Conservation (phyloP, 257 asterid genomes). For the Solanum ossicruentum region DNA sequence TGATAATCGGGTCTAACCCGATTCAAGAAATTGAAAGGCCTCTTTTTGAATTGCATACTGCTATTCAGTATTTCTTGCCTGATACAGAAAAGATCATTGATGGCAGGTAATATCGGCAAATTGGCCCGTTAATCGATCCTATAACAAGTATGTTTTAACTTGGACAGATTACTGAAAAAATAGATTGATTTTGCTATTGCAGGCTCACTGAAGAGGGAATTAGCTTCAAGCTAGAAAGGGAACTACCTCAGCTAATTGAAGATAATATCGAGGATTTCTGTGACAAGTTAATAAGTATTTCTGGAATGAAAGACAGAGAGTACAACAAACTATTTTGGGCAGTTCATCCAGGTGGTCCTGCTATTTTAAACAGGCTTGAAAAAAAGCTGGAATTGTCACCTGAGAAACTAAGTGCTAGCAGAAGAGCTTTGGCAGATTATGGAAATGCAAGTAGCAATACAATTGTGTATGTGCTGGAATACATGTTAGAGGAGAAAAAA, state of each 20-base stretch:
- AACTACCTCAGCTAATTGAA: conserved; percentile 76
- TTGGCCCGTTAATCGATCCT: too few relatives aligned
- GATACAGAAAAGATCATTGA: conserved; percentile 79
- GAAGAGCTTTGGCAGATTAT: conserved; percentile 75
- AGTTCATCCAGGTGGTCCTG: conserved; percentile 98
- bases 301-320: conserved; percentile 21
- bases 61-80: conserved; percentile 72
- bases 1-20: conserved; percentile 51
- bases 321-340: conserved; percentile 85
- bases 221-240: conserved; percentile 66
- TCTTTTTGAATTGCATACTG: conserved; percentile 60
- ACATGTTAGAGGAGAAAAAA: conserved; percentile 47
- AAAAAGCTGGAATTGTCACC: conserved; percentile 59
- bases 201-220: conserved; percentile 84
- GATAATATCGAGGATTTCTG: conserved; percentile 62
- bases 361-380: conserved; percentile 69
- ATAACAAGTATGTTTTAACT: not conserved
- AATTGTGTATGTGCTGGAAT: conserved; percentile 82
- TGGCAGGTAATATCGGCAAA: conserved; percentile 16
- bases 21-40: conserved; percentile 24
- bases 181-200: not conserved
- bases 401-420: conserved; percentile 54
- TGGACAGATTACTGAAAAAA: not conserved
- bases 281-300: conserved; percentile 32
- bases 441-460: conserved; percentile 95